Evolutionary conservation across 768 basidiomycete genomes (phyloP), one percentile per base, ranked within the genome.

Genomic region (Phaeotremella fagi): DNA sequence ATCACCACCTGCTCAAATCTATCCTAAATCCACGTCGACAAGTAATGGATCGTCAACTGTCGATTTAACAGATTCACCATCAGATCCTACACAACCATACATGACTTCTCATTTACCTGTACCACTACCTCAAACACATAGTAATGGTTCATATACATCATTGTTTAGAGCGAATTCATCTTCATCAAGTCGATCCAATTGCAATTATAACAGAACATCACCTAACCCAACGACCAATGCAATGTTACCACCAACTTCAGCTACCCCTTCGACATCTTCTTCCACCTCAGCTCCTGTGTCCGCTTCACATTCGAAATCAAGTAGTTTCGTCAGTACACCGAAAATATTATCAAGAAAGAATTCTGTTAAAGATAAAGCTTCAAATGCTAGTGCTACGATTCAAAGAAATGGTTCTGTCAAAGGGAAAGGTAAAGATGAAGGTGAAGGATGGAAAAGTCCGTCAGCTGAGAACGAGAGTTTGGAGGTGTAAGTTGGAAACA

Each of bases 401-500:
- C 16, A 18, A 57, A 42, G 42, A 26, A n/a, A 52, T 33, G 25
- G 46, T 16, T 22, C 51, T 42, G 43, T 15, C 9, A 57, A 57
- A 45, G 55, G 24, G 1, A 52, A 45, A 33, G 55, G 6, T 4
- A 46, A 37, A 26, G 49, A 50, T n/a, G 49, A 50, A 43, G 47
- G 33, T 26, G 63, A 64, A 16, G 61, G 48, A 2, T 52, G 51
- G 49, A 59, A 45, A 23, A 59, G 43, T 41, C 55, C 61, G 11
- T 18, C 60, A 33, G 52, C 54, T 7, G 63, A 65, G 33, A 65
- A 51, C 24, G 59, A 58, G 9, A 60, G 57, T 29, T 41, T 50
- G 14, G 63, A 68, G 51, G 58, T 65, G 60, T 62, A 46, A 52
- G 63, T 59, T 2, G 26, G 12, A 41, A 7, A 33, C 9, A 7